Base-by-base conservation (phyloP, 106 monocot species). In the Xerophyta viscosa region DNA sequence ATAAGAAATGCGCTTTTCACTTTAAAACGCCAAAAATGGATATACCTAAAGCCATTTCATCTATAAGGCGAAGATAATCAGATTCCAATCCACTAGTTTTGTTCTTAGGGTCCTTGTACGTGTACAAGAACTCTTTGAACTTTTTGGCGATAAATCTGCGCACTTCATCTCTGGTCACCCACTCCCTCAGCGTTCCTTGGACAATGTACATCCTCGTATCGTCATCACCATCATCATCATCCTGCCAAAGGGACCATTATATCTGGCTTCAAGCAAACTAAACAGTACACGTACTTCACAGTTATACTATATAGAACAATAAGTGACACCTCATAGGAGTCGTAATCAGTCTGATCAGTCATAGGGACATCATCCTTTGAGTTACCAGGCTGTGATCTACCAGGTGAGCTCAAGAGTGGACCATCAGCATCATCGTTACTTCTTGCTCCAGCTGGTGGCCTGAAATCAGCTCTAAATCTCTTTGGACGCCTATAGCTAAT, bases 161-260 rank as follows among this genome's bases (percentile, higher is more conserved):
- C 11, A 98, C 89, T 72, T 98, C 98, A 75, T 98, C 89, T 72
- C 98, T 89, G 26, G 85, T 83, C 18, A 98, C 98, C 98, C 98
- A 98, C 43, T 98, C 98, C 31, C 89, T 79, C 27, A 98, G 49
- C 9, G 85, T 78, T 68, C 98, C 98, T 86, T 98, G 98, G 24
- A 98, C 98, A 52, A 74, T 81, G 52, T 90, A 98, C 82, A 96
- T 89, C 36, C 71, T 88, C 62, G 85, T 89, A 58, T 55, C 72
- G 29, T 89, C 98, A 58, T 86, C 98, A 67, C 90, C 89, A 55
- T 82, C 79, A 46, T 86, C 89, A 64, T 98, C 98, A 85, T 98
- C 37, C 27, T 15, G 8, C 13, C 8, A 22, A 5, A 26, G 42
- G 20, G 37, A 29, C n/a, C n/a, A n/a, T n/a, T n/a, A n/a, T n/a